Evolutionary conservation across 2,329 filamentous ascomycete species (phyloP).

Genomic region (Epichloe scottii): DNA sequence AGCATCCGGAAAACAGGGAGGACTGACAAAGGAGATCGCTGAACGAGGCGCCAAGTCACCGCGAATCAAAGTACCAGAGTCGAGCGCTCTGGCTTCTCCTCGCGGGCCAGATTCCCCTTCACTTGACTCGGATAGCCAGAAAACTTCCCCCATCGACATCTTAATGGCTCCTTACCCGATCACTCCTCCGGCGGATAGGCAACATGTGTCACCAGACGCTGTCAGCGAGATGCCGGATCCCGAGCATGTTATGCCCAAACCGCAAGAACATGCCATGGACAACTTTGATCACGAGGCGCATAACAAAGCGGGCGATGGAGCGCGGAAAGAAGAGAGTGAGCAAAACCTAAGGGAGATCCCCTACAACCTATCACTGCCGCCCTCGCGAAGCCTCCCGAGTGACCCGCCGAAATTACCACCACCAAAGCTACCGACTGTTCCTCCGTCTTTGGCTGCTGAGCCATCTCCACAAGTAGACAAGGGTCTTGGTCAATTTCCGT

Average conservation of each 20-base stretch:
- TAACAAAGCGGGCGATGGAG: constrained; percentile 33
- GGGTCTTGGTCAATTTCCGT: constrained; percentile 37
- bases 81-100: constrained; percentile 3
- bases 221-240: constrained; percentile 42
- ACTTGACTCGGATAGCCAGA: constrained; percentile 34
- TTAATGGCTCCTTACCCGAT: constrained; percentile 51
- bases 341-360: constrained; percentile 32
- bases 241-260: constrained; percentile 45
- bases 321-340: constrained; percentile 32
- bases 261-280: constrained; percentile 46
- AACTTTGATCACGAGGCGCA: constrained; percentile 43
- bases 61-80: constrained; percentile 13
- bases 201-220: constrained; percentile 26
- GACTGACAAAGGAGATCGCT: constrained; percentile 3
- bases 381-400: constrained; percentile 42
- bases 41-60: constrained; percentile 9
- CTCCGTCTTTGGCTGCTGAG: constrained; percentile 29
- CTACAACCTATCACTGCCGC: constrained; percentile 39
- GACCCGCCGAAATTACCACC: constrained; percentile 39
- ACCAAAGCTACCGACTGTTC: constrained; percentile 32
- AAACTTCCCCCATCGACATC: constrained; percentile 47
- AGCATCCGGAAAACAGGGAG: constrained; percentile 11
- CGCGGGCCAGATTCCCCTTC: constrained; percentile 2
- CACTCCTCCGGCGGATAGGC: constrained; percentile 46
- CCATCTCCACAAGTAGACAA: constrained; percentile 33